Conservation (phyloP, 495 filamentous ascomycete genomes). For the Penicillium steckii region DNA sequence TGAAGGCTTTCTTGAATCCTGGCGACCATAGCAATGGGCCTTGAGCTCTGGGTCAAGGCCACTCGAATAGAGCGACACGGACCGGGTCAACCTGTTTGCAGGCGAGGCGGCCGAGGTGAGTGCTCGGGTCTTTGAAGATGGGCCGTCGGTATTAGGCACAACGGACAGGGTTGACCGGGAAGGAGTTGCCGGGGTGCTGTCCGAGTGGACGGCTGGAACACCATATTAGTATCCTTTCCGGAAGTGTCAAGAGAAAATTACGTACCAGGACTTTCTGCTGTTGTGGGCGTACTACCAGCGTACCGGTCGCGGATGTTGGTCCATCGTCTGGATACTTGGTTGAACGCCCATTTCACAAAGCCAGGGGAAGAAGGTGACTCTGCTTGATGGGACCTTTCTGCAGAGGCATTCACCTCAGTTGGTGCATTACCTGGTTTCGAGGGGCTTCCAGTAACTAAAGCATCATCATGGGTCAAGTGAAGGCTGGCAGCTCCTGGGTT, state of each 20-base stretch:
- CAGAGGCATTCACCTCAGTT: neutral
- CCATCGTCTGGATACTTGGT: slow-evolving; percentile 18
- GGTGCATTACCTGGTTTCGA: neutral
- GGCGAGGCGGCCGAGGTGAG: too few relatives aligned
- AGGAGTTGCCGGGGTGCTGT: too few relatives aligned
- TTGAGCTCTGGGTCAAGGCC: slow-evolving; percentile 6
- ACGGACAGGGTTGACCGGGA: too few relatives aligned
- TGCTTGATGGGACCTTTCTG: slow-evolving; percentile 1
- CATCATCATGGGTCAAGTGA: neutral
- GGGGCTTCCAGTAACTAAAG: too few relatives aligned
- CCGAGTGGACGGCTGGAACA: too few relatives aligned
- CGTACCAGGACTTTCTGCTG: neutral
- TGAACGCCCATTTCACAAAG: slow-evolving; percentile 15
- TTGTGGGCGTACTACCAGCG: neutral
- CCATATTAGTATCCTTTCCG: neutral
- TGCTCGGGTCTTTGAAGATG: neutral
- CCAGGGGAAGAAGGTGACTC: neutral
- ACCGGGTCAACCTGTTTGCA: neutral
- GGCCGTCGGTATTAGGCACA: too few relatives aligned
- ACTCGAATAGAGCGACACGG: slow-evolving; percentile 1
- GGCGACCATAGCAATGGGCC: slow-evolving; percentile 1
- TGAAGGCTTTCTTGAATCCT: neutral
- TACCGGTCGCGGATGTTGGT: slow-evolving; percentile 16
- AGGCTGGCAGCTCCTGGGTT: neutral
- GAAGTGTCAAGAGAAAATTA: neutral